These are phyloP conservation scores for Phialemoniopsis sp. DNA, from an alignment of 2,329 filamentous ascomycete species.

Conservation along the genomic window DNA sequence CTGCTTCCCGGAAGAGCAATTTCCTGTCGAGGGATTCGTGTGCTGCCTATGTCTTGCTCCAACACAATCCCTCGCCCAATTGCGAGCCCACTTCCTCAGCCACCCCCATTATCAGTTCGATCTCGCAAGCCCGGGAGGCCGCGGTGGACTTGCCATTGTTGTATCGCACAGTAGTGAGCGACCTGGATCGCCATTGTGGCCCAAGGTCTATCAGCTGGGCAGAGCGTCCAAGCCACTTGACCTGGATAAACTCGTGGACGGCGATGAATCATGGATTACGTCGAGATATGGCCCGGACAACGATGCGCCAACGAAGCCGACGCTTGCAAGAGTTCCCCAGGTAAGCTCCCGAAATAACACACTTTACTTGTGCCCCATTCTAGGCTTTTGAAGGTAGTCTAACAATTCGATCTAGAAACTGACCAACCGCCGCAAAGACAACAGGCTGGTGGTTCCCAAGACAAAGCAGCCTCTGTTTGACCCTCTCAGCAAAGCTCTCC, in stretches of 20 bases:
- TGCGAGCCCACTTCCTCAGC: conserved; percentile 43
- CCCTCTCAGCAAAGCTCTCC: conserved; percentile 47
- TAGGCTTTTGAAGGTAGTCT: background rate
- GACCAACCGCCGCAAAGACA: conserved; percentile 12
- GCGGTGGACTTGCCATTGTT: conserved; percentile 31
- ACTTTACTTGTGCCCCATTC: background rate
- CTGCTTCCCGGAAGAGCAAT: conserved; percentile 35
- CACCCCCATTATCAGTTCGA: conserved; percentile 41
- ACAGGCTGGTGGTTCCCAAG: conserved; percentile 40
- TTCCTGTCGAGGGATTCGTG: conserved; percentile 42
- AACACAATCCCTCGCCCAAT: conserved; percentile 40
- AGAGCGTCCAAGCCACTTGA: conserved; percentile 38
- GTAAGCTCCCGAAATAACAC: background rate
- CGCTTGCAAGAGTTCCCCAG: too few species aligned
- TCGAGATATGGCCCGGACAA: conserved; percentile 35
- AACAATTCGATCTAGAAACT: conserved; percentile 2
- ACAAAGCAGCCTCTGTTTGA: conserved; percentile 52
- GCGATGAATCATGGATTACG: conserved; percentile 41
- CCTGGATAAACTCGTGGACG: conserved; percentile 35
- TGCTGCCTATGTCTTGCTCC: conserved; percentile 47
- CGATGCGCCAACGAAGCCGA: conserved; percentile 10
- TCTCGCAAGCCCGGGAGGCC: conserved; percentile 31
- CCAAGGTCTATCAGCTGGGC: conserved; percentile 36
- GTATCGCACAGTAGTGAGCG: conserved; percentile 23
- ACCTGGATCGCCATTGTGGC: conserved; percentile 10